Base-by-base conservation (phyloP, 129 eudicot species). In the Mikania micrantha region DNA sequence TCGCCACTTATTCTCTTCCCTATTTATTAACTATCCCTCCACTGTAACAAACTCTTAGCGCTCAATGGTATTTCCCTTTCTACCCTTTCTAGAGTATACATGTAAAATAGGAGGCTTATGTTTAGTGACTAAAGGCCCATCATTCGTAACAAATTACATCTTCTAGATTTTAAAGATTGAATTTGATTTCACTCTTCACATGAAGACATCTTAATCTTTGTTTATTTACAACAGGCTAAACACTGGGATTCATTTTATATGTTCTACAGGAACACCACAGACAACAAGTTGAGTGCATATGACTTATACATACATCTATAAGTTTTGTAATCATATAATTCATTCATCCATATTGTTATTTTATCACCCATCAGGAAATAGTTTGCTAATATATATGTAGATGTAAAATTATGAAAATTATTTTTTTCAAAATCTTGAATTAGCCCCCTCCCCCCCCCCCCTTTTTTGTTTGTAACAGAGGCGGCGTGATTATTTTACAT, bases 241-340 rank as follows among this genome's bases (percentile, higher is more conserved):
- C 97, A 94, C 74, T 94, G 99, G 99, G 99, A 94, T 68, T 83
- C 90, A 20, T 94, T 94, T 71, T 89, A 94, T 62, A 16, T 77
- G 58, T 94, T 94, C 93, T 94, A 94, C 88, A 77, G 97, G 79
- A 94, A 89, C 79, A 94, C 99, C 38, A 85, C 97, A 36, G 99
- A 94, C 74, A 89, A 94, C 85, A 94, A 94, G 98, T 88, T 53
- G 19, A 74, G 86, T 83, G 69, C 79, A 61, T 60, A 62, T 17
- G n/a, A 59, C 52, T 40, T 35, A 35, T 77, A n/a, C n/a, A n/a
- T n/a, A n/a, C 21, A 15, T 25, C 9, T 45, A 42, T 21, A 64
- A 47, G 2, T 64, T 41, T 58, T 41, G 24, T 39, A 64, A 52
- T 39, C 44, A 64, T 64, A 73, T 49, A 48, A 12, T 36, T 60